phyloP scores from a whole-genome alignment of 306 rosid species.

The Macrotyloma uniflorum region DNA sequence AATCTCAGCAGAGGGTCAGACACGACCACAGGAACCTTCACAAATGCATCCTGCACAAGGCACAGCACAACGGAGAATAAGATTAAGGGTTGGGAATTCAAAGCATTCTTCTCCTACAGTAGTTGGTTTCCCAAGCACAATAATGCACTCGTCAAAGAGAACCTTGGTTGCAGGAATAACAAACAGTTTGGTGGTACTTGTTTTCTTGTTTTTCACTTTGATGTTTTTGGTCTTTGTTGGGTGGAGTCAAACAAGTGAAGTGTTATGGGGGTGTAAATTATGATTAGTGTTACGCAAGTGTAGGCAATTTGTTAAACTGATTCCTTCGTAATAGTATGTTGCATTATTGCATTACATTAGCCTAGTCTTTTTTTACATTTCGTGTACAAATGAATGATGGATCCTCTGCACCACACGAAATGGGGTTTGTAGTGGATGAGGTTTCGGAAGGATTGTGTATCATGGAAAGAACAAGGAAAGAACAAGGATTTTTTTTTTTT shows the following conservation, averaged over 20 bases:
- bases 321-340: not conserved
- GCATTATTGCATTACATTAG: not conserved
- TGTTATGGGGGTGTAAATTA: conserved; percentile 9
- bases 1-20: conserved; percentile 40
- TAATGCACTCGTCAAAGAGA: conserved; percentile 35
- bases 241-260: conserved; percentile 43
- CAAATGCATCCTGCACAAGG: conserved; percentile 54
- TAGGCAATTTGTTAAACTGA: conserved; percentile 9
- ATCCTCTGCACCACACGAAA: not conserved
- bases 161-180: not conserved
- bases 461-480: not conserved
- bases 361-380: conserved; percentile 7
- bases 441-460: not conserved
- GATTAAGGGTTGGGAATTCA: conserved; percentile 40
- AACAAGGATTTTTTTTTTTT: not conserved
- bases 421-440: not conserved
- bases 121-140: conserved; percentile 31
- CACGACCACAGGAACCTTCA: conserved; percentile 35
- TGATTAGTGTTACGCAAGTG: conserved; percentile 21
- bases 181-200: conserved; percentile 4
- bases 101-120: conserved; percentile 18
- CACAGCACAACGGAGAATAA: conserved; percentile 69
- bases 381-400: not conserved
- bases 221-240: conserved; percentile 36
- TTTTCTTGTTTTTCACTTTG: conserved; percentile 41